Conservation (phyloP, 352 stramenopile genomes). For the Saprolegnia diclina region DNA sequence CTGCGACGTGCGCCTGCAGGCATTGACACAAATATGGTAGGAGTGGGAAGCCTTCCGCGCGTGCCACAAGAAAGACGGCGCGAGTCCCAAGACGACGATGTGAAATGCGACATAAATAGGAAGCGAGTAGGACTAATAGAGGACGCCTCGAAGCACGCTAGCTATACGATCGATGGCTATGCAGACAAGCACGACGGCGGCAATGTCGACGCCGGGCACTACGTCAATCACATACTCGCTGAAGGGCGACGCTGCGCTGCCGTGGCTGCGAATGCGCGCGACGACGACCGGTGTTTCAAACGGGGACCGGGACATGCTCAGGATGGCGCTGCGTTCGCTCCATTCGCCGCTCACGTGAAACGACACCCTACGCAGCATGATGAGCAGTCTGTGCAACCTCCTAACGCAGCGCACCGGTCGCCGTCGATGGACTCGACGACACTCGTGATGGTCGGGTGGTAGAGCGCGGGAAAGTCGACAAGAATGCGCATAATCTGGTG, state of each 20-base stretch:
- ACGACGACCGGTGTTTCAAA: background rate
- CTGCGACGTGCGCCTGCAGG: background rate
- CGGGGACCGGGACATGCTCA: slow-evolving; percentile 6
- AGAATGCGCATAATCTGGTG: slow-evolving; percentile 3
- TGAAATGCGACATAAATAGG: background rate
- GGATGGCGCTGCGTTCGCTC: slow-evolving; percentile 6
- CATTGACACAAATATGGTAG: slow-evolving; percentile 24
- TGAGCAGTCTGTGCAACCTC: background rate
- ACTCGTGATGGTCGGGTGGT: background rate
- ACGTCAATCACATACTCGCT: slow-evolving; percentile 16
- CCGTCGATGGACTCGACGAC: background rate
- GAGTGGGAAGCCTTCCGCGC: slow-evolving; percentile 71
- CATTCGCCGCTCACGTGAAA: slow-evolving; percentile 17
- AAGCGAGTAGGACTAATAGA: slow-evolving; percentile 15
- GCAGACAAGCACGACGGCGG: slow-evolving; percentile 12
- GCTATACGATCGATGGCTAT: slow-evolving; percentile 21
- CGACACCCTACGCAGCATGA: background rate
- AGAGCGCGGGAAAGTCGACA: slow-evolving; percentile 6
- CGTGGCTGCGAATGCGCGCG: slow-evolving; percentile 11
- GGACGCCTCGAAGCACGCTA: slow-evolving; percentile 15
- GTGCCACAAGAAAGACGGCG: slow-evolving; percentile 58
- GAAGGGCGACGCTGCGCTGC: background rate
- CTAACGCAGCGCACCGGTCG: background rate
- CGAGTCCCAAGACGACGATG: slow-evolving; percentile 25
- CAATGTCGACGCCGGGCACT: slow-evolving; percentile 14